phyloP scores from a whole-genome alignment of 2,329 filamentous ascomycete species.

The Fusarium sp. region DNA sequence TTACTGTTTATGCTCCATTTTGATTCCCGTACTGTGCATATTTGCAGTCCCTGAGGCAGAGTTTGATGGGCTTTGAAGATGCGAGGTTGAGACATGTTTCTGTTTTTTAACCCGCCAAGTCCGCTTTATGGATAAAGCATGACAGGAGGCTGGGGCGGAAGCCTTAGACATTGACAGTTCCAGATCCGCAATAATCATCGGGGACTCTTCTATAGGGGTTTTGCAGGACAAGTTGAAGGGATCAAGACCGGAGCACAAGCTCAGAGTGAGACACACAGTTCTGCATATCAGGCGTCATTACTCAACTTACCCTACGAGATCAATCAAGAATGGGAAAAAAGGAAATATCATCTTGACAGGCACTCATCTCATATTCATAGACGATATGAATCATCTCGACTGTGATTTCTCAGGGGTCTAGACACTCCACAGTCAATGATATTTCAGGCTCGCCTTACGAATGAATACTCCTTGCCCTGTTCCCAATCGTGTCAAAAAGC shows the following conservation, averaged over 20 bases:
- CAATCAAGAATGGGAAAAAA: constrained; percentile 7
- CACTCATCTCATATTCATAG: constrained; percentile 3
- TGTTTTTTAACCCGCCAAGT: neutral
- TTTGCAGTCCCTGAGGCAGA: constrained; percentile 1
- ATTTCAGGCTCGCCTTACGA: constrained; percentile 17
- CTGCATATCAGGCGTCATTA: neutral
- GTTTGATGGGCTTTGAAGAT: constrained; percentile 4
- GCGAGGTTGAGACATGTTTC: constrained; percentile 33
- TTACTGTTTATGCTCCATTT: constrained; percentile 33
- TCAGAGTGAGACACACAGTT: constrained; percentile 23
- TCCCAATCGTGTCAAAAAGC: neutral
- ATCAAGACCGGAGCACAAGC: constrained; percentile 20
- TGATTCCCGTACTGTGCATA: constrained; percentile 18
- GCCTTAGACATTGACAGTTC: constrained; percentile 14
- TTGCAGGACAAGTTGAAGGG: constrained; percentile 16
- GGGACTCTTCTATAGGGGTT: constrained; percentile 1
- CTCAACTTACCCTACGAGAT: constrained; percentile 15
- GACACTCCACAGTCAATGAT: constrained; percentile 18
- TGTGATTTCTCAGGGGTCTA: constrained; percentile 26
- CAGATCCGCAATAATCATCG: constrained; percentile 6
- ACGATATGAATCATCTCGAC: constrained; percentile 21
- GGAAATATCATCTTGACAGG: constrained; percentile 1
- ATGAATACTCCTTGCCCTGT: neutral
- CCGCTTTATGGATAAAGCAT: constrained; percentile 6
- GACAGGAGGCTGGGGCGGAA: neutral